Base-by-base conservation (phyloP, 176 grass and related monocot genomes). In the Oryza nivara region DNA sequence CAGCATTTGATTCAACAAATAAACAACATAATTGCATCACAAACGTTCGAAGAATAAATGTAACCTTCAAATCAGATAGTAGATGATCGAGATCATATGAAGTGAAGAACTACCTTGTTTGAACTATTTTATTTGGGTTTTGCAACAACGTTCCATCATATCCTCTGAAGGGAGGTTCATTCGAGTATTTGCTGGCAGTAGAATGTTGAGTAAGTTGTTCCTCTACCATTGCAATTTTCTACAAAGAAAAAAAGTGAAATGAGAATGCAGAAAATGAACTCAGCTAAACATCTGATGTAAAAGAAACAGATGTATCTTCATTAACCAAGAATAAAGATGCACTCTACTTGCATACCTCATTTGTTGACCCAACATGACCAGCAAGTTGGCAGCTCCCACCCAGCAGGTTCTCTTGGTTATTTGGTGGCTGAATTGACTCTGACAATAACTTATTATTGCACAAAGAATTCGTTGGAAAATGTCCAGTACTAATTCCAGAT, bases 91-190 rank as follows among this genome's bases (percentile, higher is more conserved):
- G 75, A 40, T 49, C 3, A 47, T 65, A 65, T 51, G 40, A 84
- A 79, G 72, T 20, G 45, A 75, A 4, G 7, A 17, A 43, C 34
- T 97, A 98, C 95, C 95, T 98, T 77, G 88, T 86, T 78, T 88
- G 91, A 86, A 89, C 81, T 38, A 68, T 47, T 80, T 87, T 93
- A 74, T 92, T 93, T 65, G 49, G 49, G 49, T 17, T 17, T 16
- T 98, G 89, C 81, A 91, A 67, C 38, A 89, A 87, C 40, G 51
- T 68, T 80, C 82, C 77, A 68, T 89, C 74, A 68, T 87, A 82
- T 90, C 87, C 92, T 86, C 85, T 78, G 79, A 90, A 95, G 32
- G 88, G 66, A 73, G 80, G 85, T 69, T 67, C 87, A 75, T 43
- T 92, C 38, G 84, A 86, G 63, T 79, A 92, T 45, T 85, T 88